A percentile compares a stretch with the other conserved stretches of the same genome.
Evolutionary conservation across 2,329 filamentous ascomycete genomes (phyloP).

Genomic region (Fusarium sulawesiense): DNA sequence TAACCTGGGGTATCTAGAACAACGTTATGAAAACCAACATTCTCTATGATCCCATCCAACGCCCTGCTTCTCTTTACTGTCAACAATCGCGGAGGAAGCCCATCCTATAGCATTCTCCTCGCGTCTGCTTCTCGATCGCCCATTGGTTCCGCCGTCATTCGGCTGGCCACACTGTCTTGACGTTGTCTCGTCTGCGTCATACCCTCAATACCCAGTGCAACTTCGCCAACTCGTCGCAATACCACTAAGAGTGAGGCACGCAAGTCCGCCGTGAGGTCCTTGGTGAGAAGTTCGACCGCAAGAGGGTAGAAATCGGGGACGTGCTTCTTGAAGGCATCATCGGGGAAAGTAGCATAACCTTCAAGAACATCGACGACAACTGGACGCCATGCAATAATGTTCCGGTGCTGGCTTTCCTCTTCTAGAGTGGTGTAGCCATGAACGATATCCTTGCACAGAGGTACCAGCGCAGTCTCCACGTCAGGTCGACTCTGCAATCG

Average conservation of each 20-base stretch:
- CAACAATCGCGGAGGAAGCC: conserved; percentile 13
- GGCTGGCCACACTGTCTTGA: conserved; percentile 57
- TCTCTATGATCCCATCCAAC: conserved; percentile 48
- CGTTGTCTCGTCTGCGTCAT: conserved; percentile 55
- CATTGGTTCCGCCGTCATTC: conserved; percentile 45
- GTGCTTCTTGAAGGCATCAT: conserved; percentile 81
- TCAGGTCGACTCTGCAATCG: conserved; percentile 81
- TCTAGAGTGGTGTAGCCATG: conserved; percentile 86
- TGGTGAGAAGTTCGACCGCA: conserved; percentile 81
- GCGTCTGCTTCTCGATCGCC: conserved; percentile 50
- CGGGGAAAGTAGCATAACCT: conserved; percentile 86
- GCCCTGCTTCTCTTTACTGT: conserved; percentile 38
- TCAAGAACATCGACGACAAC: conserved; percentile 98
- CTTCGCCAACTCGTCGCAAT: conserved; percentile 85
- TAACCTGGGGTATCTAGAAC: conserved; percentile 38
- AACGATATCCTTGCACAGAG: conserved; percentile 95
- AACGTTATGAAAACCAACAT: conserved; percentile 44
- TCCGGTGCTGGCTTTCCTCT: conserved; percentile 95
- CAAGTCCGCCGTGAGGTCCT: conserved; percentile 84
- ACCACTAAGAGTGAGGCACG: conserved; percentile 81
- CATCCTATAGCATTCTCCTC: conserved; percentile 51
- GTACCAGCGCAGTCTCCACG: conserved; percentile 91
- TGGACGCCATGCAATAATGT: conserved; percentile 96
- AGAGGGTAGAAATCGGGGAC: conserved; percentile 88
- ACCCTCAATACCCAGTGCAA: conserved; percentile 68